Conservation (phyloP, 345 rosid genomes). For the rapeseed (Brassica napus) region Da-Ae NC_063442.1:13063001-13063500, state of each 20-base stretch:
- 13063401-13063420: constrained; percentile 3
- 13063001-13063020: too few species aligned
- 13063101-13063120: background rate
- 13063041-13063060: background rate
- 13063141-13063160: too few species aligned
- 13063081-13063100: background rate
- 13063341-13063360: constrained; percentile 1
- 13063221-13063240: background rate
- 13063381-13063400: background rate
- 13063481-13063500: background rate
- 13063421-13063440: background rate
- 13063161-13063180: too few species aligned
- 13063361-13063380: background rate
- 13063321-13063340: background rate
- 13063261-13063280: constrained; percentile 10
- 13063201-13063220: background rate
- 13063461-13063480: background rate
- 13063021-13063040: background rate
- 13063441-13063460: background rate
- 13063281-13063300: background rate
- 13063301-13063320: background rate
- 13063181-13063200: too few species aligned
- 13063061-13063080: background rate
- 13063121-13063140: too few species aligned
- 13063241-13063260: constrained; percentile 9